phyloP scores from a whole-genome alignment of 768 basidiomycete genomes.

The Lentinula guzmanii region DNA sequence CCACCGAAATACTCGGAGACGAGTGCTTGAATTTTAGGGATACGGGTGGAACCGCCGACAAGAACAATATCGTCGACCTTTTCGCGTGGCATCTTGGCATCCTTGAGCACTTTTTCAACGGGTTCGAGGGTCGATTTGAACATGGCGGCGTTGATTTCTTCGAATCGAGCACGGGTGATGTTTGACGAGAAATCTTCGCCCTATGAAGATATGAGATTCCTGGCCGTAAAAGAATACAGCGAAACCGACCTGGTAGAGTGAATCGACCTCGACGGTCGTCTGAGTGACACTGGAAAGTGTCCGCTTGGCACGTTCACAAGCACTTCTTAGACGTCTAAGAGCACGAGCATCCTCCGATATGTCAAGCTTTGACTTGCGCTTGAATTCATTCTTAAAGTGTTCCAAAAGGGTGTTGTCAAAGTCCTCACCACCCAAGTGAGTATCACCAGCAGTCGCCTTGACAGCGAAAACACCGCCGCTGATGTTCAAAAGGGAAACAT shows the following conservation, averaged over 20 bases:
- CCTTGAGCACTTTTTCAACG: constrained; percentile 98
- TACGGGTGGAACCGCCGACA: constrained; percentile 99
- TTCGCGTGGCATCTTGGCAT: constrained; percentile 95
- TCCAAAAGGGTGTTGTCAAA: constrained; percentile 98
- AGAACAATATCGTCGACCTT: constrained; percentile 99
- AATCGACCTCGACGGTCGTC: constrained; percentile 99
- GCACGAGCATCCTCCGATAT: constrained; percentile 97
- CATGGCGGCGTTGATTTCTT: constrained; percentile 92
- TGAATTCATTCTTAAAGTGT: constrained; percentile 99
- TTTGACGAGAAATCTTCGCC: constrained; percentile 98
- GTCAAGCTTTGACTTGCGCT: constrained; percentile 94
- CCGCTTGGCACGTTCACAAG: constrained; percentile 99
- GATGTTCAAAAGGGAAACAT: constrained; percentile 98
- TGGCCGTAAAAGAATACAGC: neutral
- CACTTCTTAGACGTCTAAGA: constrained; percentile 89
- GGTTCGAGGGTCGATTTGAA: constrained; percentile 99
- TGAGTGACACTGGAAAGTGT: constrained; percentile 97
- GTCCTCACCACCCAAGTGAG: constrained; percentile 99
- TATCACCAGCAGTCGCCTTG: constrained; percentile 99
- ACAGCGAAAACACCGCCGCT: constrained; percentile 98
- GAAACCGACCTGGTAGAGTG: constrained; percentile 77
- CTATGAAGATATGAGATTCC: constrained; percentile 27
- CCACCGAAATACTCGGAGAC: constrained; percentile 99
- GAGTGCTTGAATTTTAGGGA: constrained; percentile 96
- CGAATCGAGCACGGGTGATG: constrained; percentile 99